These are phyloP conservation scores for Obelidium mucronatum DNA, from an alignment of 192 early-diverging fungal species.

Conservation along the genomic window DNA sequence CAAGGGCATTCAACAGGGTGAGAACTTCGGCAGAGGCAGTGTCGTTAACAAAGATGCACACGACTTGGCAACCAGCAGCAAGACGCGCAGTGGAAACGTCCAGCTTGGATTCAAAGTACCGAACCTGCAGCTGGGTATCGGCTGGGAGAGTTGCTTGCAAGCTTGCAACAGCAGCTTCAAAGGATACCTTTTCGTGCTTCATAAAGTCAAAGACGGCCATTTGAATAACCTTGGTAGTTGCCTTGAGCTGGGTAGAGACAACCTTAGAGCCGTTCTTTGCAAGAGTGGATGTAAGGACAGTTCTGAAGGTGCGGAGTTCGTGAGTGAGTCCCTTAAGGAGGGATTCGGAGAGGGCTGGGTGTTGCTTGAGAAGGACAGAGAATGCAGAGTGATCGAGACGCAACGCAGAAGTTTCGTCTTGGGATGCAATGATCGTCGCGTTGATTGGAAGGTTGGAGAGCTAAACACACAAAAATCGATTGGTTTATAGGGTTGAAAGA, in stretches of 20 bases:
- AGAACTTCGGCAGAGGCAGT: conserved; percentile 38
- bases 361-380: conserved; percentile 5
- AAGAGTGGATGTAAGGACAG: conserved; percentile 22
- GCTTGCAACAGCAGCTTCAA: conserved; percentile 15
- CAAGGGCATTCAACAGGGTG: conserved; percentile 32
- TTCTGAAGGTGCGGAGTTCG: conserved; percentile 36
- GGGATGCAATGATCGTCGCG: conserved; percentile 31
- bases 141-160: conserved; percentile 5
- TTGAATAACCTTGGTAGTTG: neutral
- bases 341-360: conserved; percentile 15
- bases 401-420: conserved; percentile 22
- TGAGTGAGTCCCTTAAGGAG: conserved; percentile 34
- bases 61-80: conserved; percentile 42
- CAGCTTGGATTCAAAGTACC: conserved; percentile 35
- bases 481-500: neutral
- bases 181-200: conserved; percentile 39
- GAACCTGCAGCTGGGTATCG: neutral
- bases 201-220: conserved; percentile 44
- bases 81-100: conserved; percentile 14
- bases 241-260: neutral
- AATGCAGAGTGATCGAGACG: conserved; percentile 27
- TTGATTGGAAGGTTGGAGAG: conserved; percentile 11
- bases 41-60: conserved; percentile 61
- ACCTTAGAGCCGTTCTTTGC: neutral
- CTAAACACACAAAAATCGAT: conserved; percentile 12